Evolutionary conservation across 306 rosid genomes (phyloP).

Genomic region (Hippophae rhamnoides): DNA sequence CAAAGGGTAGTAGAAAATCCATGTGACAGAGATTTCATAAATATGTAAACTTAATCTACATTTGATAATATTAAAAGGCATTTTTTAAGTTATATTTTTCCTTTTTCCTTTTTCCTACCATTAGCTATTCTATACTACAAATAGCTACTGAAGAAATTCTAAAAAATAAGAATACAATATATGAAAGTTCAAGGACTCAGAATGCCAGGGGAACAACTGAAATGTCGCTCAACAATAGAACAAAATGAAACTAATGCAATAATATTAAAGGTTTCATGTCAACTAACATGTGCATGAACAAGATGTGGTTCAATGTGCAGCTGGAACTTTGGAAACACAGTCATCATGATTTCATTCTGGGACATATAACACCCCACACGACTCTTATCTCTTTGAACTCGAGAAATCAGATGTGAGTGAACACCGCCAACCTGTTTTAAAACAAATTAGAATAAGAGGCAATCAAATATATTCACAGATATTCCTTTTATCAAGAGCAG

Average conservation of each 20-base stretch:
- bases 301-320: constrained; percentile 96
- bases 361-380: constrained; percentile 83
- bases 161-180: no score
- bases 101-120: no score
- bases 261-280: constrained; percentile 4
- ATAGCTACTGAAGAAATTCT: no score
- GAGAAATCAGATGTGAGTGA: constrained; percentile 95
- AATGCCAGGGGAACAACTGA: not conserved
- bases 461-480: not conserved
- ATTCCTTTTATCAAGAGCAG: constrained; percentile 9
- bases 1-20: not conserved
- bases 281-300: constrained; percentile 94
- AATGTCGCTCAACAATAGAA: not conserved
- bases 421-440: constrained; percentile 91
- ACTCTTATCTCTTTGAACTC: constrained; percentile 98
- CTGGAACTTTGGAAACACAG: constrained; percentile 98
- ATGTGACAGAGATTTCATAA: not conserved
- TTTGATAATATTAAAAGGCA: no score
- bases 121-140: no score
- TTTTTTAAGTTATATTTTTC: no score
- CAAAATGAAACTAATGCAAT: not conserved
- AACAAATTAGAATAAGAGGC: not conserved
- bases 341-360: constrained; percentile 93
- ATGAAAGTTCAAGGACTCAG: no score
- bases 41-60: not conserved